Conservation (phyloP, 2,329 filamentous ascomycete species). For the Biscogniauxia sp. region DNA sequence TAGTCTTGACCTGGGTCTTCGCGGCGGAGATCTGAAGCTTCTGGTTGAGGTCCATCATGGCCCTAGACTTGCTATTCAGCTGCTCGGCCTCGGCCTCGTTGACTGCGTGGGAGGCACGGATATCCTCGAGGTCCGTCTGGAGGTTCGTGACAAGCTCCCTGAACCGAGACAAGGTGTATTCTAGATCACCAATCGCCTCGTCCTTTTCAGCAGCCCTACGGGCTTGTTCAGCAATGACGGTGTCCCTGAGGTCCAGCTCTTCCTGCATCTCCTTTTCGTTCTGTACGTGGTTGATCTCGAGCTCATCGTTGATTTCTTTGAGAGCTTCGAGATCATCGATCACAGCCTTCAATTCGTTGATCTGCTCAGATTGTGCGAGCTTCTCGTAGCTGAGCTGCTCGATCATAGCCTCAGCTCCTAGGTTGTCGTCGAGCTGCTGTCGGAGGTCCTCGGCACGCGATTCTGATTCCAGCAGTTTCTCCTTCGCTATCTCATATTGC, state of each 20-base stretch:
- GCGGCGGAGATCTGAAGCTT: conserved; percentile 87
- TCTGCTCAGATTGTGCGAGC: conserved; percentile 75
- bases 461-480: conserved; percentile 71
- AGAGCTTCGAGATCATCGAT: conserved; percentile 87
- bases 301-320: conserved; percentile 90
- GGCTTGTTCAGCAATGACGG: conserved; percentile 76
- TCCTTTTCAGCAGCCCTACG: conserved; percentile 74
- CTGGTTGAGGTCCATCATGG: conserved; percentile 96
- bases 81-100: conserved; percentile 92
- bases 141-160: conserved; percentile 82
- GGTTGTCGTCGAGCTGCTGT: conserved; percentile 84
- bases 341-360: conserved; percentile 76
- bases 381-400: conserved; percentile 89
- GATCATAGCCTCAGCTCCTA: conserved; percentile 90
- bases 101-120: conserved; percentile 86
- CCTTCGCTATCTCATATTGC: conserved; percentile 67
- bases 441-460: conserved; percentile 79
- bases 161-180: conserved; percentile 87
- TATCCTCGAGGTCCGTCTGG: conserved; percentile 85
- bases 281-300: conserved; percentile 89
- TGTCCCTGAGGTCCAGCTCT: conserved; percentile 86
- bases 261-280: conserved; percentile 93
- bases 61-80: conserved; percentile 80
- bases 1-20: conserved; percentile 91
- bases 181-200: conserved; percentile 77